Base-by-base conservation (phyloP, 495 filamentous ascomycete species). In the Penicillium antarcticum region DNA sequence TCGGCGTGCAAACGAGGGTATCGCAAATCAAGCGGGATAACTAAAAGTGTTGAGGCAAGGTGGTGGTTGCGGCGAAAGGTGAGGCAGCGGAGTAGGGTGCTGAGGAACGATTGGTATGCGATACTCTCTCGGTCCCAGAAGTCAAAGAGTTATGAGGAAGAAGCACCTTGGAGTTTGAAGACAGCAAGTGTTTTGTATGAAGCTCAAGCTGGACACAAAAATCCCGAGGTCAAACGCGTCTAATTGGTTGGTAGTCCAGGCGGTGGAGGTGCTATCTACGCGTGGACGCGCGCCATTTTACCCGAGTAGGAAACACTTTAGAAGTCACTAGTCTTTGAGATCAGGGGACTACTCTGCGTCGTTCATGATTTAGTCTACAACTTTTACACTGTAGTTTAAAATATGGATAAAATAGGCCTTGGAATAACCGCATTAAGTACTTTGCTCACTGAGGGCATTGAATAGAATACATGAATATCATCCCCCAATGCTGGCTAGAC, bases 381-480 rank as follows among this genome's bases (percentile, higher is more conserved):
- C n/a, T n/a, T n/a, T 9, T 6, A 8, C 26, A 8, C 7, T 10
- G 7, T 23, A 23, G 9, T 13, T 7, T 0, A 4, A 8, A 37
- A 13, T 4, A 6, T 29, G 37, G 19, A 26, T 1, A 4, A n/a
- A n/a, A 51, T 10, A 7, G 35, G 36, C 52, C 43, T 21, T 56
- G 17, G 23, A 40, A 56, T 58, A 36, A 54, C 37, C 51, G 56
- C 53, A 58, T 66, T 51, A 56, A 57, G 40, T 51, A 52, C 55
- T 58, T 57, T 51, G 58, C 60, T 57, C 58, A 49, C 57, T 19
- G 52, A 63, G 57, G 51, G 56, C 54, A 45, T 58, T 47, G 39
- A 56, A 60, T 56, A 66, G 51, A 59, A 58, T 61, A 69, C 58
- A 65, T 61, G 56, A 64, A 57, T 64, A 60, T 68, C 44, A 55